Conservation (phyloP, 306 rosid genomes). For the Sphenostylis stenocarpa region DNA sequence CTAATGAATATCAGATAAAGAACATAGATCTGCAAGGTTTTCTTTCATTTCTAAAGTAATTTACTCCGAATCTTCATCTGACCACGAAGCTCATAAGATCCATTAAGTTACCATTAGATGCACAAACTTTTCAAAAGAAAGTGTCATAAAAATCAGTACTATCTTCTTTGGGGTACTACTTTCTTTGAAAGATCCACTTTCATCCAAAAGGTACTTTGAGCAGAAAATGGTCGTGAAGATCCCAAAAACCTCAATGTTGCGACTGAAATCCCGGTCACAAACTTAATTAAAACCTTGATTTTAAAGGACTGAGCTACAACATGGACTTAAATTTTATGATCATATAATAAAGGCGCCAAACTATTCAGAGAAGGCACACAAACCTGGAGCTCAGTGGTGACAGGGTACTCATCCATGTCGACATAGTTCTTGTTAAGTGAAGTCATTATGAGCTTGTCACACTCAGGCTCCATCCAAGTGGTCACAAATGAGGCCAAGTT, state of each 20-base stretch:
- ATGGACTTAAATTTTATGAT: neutral
- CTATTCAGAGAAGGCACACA: neutral
- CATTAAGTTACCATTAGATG: neutral
- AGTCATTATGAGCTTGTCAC: conserved; percentile 74
- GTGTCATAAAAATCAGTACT: neutral
- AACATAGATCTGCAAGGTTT: neutral
- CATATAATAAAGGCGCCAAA: neutral
- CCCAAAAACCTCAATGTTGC: neutral
- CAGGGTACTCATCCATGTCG: conserved; percentile 97
- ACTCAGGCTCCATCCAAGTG: conserved; percentile 75
- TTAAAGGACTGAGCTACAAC: neutral
- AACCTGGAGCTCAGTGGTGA: conserved; percentile 92
- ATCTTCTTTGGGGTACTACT: neutral
- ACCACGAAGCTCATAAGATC: neutral
- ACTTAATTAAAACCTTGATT: neutral
- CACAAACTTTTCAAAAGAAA: neutral
- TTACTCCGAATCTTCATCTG: conserved; percentile 1
- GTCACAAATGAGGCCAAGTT: conserved; percentile 54
- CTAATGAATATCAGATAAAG: neutral
- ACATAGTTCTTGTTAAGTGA: conserved; percentile 88
- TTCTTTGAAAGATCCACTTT: neutral
- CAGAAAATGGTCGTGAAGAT: neutral
- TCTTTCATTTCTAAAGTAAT: neutral
- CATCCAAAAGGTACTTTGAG: neutral
- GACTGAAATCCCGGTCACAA: neutral